Evolutionary conservation across 495 filamentous ascomycete genomes (phyloP).

Genomic region (Penicillium simplicissimum): DNA sequence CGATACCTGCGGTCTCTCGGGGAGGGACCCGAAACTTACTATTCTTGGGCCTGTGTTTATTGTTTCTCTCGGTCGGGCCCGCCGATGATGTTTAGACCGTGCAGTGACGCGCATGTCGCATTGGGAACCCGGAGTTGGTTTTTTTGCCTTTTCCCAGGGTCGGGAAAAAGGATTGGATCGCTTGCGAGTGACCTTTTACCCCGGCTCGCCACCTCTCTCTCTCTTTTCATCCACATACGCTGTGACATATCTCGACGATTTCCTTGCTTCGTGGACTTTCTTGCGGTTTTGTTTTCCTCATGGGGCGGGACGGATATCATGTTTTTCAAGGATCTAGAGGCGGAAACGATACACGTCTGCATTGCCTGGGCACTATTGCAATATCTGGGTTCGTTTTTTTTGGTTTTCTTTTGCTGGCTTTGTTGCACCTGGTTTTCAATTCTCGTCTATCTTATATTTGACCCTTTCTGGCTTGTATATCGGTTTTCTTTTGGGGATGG

Average conservation of each 20-base stretch:
- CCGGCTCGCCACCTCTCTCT: slow-evolving; percentile 9
- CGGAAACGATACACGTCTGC: slow-evolving; percentile 58
- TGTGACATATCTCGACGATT: slow-evolving; percentile 36
- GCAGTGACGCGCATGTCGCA: slow-evolving; percentile 41
- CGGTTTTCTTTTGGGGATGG: slow-evolving; percentile 33
- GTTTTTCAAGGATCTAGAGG: slow-evolving; percentile 51
- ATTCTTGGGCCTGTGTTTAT: slow-evolving; percentile 28
- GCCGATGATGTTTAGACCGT: slow-evolving; percentile 51
- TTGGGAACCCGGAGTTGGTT: slow-evolving; percentile 41
- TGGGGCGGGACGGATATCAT: slow-evolving; percentile 44
- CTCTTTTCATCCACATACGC: slow-evolving; percentile 23
- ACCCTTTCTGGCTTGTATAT: slow-evolving; percentile 44
- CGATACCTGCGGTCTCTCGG: slow-evolving; percentile 48
- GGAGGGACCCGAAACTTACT: slow-evolving; percentile 40
- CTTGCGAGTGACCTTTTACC: slow-evolving; percentile 35
- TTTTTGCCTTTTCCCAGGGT: slow-evolving; percentile 28
- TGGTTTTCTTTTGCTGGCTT: slow-evolving; percentile 28
- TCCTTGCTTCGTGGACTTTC: slow-evolving; percentile 36
- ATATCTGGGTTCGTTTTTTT: slow-evolving; percentile 38
- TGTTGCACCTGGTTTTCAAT: neutral
- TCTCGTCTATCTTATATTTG: slow-evolving; percentile 29
- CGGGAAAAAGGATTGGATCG: slow-evolving; percentile 22
- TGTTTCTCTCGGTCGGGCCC: slow-evolving; percentile 32
- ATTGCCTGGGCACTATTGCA: slow-evolving; percentile 50
- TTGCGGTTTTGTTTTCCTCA: slow-evolving; percentile 34